Evolutionary conservation across 768 basidiomycete genomes (phyloP).

Genomic region (Calocera viscosa): DNA sequence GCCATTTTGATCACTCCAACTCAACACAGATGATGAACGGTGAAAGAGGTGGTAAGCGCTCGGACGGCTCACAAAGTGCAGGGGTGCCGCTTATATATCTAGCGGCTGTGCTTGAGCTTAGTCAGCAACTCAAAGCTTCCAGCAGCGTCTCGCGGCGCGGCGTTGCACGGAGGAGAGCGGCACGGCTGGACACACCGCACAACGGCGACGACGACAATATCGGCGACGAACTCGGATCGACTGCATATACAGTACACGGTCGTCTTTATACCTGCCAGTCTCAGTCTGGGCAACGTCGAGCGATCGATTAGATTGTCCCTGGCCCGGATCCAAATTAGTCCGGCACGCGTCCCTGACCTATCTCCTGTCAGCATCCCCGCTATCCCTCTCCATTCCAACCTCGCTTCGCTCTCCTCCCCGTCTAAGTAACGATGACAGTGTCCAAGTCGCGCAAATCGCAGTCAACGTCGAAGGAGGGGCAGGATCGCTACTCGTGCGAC

Average conservation of each 20-base stretch:
- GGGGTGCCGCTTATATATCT: neutral
- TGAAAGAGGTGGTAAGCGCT: neutral
- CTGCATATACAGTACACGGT: too few relatives aligned
- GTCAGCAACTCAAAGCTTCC: neutral
- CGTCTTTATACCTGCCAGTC: too few relatives aligned
- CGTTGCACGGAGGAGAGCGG: neutral
- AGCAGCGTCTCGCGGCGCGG: neutral
- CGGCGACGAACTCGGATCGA: neutral
- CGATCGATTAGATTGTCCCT: neutral
- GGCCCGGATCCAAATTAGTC: neutral
- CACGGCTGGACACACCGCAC: neutral
- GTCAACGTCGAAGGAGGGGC: neutral
- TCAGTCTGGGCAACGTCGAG: too few relatives aligned
- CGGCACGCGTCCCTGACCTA: constrained; percentile 4
- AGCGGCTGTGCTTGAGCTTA: neutral
- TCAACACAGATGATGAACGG: neutral
- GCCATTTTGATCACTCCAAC: constrained; percentile 33
- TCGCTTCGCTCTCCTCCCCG: neutral
- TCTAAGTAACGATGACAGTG: neutral
- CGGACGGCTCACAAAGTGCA: too few relatives aligned
- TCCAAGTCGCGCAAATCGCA: neutral
- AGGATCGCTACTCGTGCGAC: constrained; percentile 40
- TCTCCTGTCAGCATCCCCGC: neutral
- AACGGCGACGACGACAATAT: neutral
- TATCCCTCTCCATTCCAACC: neutral